Conservation (phyloP, 495 filamentous ascomycete genomes). For the Penicillium steckii region DNA sequence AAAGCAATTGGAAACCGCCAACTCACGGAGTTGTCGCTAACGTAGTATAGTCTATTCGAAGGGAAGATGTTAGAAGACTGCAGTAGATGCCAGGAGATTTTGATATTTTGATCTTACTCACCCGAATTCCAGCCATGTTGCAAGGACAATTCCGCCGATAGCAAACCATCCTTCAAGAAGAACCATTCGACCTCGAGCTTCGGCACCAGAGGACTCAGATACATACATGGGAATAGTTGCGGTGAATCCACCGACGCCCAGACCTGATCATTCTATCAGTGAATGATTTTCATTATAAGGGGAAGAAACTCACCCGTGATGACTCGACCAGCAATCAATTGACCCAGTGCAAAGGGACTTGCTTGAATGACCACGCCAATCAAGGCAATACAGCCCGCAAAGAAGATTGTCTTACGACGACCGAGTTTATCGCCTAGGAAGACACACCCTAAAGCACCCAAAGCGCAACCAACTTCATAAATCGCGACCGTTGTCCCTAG, state of each 20-base stretch:
- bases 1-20: constrained; percentile 69
- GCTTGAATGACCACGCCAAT: constrained; percentile 20
- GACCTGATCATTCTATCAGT: constrained; percentile 44
- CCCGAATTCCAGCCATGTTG: constrained; percentile 61
- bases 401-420: constrained; percentile 35
- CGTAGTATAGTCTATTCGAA: constrained; percentile 45
- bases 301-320: constrained; percentile 11
- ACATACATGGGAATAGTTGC: constrained; percentile 57
- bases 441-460: constrained; percentile 41
- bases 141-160: constrained; percentile 59
- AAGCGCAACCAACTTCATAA: constrained; percentile 45
- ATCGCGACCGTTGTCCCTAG: constrained; percentile 37
- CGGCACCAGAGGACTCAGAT: constrained; percentile 62
- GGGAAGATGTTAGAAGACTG: not conserved
- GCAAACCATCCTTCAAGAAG: constrained; percentile 65
- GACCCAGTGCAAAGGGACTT: constrained; percentile 19
- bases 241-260: constrained; percentile 60
- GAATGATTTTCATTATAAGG: not conserved
- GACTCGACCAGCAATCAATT: constrained; percentile 25
- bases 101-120: not conserved
- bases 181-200: constrained; percentile 63
- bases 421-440: constrained; percentile 44
- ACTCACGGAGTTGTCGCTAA: constrained; percentile 48
- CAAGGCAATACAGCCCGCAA: constrained; percentile 20
- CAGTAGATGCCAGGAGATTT: not conserved